Evolutionary conservation across 2,329 filamentous ascomycete species (phyloP).

Genomic region (Aureobasidium uvarum): DNA sequence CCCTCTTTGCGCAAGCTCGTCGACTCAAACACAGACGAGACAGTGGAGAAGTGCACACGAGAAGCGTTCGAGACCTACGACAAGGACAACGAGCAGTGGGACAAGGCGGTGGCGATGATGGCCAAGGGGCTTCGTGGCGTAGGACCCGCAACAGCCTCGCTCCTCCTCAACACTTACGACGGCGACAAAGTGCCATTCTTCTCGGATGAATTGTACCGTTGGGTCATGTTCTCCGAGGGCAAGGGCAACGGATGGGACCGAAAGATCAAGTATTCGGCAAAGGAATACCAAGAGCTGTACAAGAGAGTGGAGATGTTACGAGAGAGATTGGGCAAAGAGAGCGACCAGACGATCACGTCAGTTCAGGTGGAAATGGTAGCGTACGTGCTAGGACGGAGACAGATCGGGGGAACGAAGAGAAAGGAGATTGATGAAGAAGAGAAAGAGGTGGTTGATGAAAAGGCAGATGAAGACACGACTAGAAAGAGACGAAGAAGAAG

Average conservation of each 20-base stretch:
- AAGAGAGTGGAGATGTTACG: slow-evolving; percentile 38
- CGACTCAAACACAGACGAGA: slow-evolving; percentile 57
- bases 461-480: neutral
- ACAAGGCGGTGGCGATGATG: slow-evolving; percentile 45
- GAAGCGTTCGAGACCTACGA: slow-evolving; percentile 53
- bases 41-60: slow-evolving; percentile 51
- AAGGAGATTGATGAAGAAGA: neutral
- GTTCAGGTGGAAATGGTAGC: slow-evolving; percentile 68
- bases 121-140: slow-evolving; percentile 64
- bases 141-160: slow-evolving; percentile 74
- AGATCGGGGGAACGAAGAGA: slow-evolving; percentile 6
- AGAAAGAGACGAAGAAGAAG: slow-evolving; percentile 10
- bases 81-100: slow-evolving; percentile 26
- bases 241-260: slow-evolving; percentile 46
- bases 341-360: slow-evolving; percentile 47
- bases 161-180: slow-evolving; percentile 66
- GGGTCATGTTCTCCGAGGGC: slow-evolving; percentile 57
- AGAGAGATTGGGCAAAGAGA: slow-evolving; percentile 45
- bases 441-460: neutral
- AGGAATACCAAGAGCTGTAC: slow-evolving; percentile 64
- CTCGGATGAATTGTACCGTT: slow-evolving; percentile 74
- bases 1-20: slow-evolving; percentile 49
- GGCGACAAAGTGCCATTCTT: slow-evolving; percentile 67
- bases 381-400: slow-evolving; percentile 61
- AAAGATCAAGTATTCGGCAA: slow-evolving; percentile 65